Conservation (phyloP, 2,329 filamentous ascomycete genomes). For the Trichoderma guizhouense region DNA sequence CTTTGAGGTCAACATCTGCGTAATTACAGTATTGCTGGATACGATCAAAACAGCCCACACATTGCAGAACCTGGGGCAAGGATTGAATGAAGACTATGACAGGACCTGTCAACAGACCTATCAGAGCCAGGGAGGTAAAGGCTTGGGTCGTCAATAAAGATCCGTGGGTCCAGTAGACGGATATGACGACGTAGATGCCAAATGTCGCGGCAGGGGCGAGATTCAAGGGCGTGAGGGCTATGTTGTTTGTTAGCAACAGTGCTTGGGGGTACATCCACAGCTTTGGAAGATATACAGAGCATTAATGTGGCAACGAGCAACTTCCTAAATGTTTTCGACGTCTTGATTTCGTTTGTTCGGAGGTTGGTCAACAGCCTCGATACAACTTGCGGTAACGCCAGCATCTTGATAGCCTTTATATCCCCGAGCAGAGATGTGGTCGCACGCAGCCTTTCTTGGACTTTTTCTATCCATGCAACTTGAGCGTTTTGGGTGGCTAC, state of each 20-base stretch:
- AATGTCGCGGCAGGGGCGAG: conserved; percentile 28
- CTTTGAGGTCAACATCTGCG: neutral
- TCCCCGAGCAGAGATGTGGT: conserved; percentile 41
- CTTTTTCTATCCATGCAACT: conserved; percentile 40
- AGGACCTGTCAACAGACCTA: conserved; percentile 23
- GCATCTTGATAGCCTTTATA: conserved; percentile 47
- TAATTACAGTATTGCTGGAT: conserved; percentile 26
- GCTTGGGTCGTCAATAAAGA: conserved; percentile 24
- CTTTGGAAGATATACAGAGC: conserved; percentile 22
- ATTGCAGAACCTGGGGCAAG: conserved; percentile 23
- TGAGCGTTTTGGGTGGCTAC: conserved; percentile 23
- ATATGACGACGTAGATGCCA: conserved; percentile 26
- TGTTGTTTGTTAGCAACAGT: neutral
- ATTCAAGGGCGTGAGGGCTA: conserved; percentile 23
- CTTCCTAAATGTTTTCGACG: conserved; percentile 29
- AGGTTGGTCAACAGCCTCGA: conserved; percentile 26
- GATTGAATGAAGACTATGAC: conserved; percentile 25
- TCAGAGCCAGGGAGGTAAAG: conserved; percentile 24
- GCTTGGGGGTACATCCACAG: neutral
- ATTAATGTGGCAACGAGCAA: conserved; percentile 23
- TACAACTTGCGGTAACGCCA: conserved; percentile 31
- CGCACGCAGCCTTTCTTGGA: conserved; percentile 41
- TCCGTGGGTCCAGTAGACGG: conserved; percentile 24
- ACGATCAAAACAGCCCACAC: conserved; percentile 22
- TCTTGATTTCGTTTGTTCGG: conserved; percentile 29